Evolutionary conservation across 768 basidiomycete species (phyloP).

Genomic region (Cystobasidium tubakii): DNA sequence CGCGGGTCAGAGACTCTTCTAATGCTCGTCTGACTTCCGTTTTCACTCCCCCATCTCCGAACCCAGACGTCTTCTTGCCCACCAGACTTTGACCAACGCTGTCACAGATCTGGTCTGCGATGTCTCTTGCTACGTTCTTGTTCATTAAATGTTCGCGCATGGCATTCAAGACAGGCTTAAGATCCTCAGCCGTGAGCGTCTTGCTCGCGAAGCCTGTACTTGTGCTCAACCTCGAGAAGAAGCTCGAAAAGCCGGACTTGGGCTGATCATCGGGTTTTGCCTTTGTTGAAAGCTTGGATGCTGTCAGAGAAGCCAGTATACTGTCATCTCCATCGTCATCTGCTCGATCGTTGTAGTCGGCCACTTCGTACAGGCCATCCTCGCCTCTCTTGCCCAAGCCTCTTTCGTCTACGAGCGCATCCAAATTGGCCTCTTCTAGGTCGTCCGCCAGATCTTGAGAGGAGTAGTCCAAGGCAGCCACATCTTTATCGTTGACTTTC

Average conservation of each 20-base stretch:
- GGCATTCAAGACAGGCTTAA: conserved; percentile 77
- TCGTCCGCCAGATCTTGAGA: conserved; percentile 47
- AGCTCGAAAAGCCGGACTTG: conserved; percentile 29
- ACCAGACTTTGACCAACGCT: conserved; percentile 82
- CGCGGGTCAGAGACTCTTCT: conserved; percentile 78
- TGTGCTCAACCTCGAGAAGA: conserved; percentile 42
- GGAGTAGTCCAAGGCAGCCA: conserved; percentile 89
- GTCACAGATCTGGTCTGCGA: conserved; percentile 88
- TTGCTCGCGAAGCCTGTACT: conserved; percentile 56
- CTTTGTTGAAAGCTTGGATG: conserved; percentile 9
- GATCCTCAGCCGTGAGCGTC: conserved; percentile 69
- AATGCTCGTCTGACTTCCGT: conserved; percentile 76
- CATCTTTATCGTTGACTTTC: conserved; percentile 72
- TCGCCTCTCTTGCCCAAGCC: conserved; percentile 70
- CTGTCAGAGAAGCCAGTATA: conserved; percentile 42
- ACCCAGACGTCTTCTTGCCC: conserved; percentile 60
- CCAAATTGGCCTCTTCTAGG: conserved; percentile 14
- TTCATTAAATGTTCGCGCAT: conserved; percentile 99
- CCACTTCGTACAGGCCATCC: conserved; percentile 66
- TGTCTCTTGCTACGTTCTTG: conserved; percentile 96
- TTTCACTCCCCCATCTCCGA: conserved; percentile 58
- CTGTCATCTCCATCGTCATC: conserved; percentile 54
- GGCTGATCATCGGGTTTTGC: not conserved
- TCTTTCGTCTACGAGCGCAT: conserved; percentile 47
- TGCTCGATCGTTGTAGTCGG: conserved; percentile 68